Evolutionary conservation across 2,329 filamentous ascomycete species (phyloP).

Genomic region (Ustilaginoidea virens): DNA sequence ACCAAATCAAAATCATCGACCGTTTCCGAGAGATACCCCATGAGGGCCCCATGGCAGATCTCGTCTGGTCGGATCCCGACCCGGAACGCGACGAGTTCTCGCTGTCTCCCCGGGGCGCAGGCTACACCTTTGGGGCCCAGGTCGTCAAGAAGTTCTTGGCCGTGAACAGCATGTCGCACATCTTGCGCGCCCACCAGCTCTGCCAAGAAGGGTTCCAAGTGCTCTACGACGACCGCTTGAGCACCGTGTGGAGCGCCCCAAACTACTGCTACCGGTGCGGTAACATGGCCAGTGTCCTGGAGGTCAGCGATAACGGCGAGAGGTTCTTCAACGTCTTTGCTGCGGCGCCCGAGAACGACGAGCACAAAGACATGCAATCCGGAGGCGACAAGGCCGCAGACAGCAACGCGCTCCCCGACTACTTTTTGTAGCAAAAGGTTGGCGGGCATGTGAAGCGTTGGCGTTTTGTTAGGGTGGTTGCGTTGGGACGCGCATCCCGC

Average conservation of each 20-base stretch:
- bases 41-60: constrained; percentile 97
- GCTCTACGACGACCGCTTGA: constrained; percentile 84
- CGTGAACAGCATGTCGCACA: constrained; percentile 96
- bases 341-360: constrained; percentile 88
- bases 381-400: constrained; percentile 56
- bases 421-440: constrained; percentile 41
- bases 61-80: constrained; percentile 97
- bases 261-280: constrained; percentile 94
- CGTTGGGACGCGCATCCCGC: no score
- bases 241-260: constrained; percentile 95
- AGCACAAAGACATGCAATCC: constrained; percentile 72
- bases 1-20: constrained; percentile 99
- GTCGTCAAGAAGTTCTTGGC: constrained; percentile 97
- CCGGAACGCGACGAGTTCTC: constrained; percentile 96
- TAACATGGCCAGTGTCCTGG: constrained; percentile 91
- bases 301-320: constrained; percentile 86
- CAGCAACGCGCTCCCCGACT: constrained; percentile 49
- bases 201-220: constrained; percentile 98
- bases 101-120: constrained; percentile 79
- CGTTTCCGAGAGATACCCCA: constrained; percentile 97
- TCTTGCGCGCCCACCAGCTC: constrained; percentile 91
- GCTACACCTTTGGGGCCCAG: constrained; percentile 94
- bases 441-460: no score
- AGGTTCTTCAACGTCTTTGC: constrained; percentile 97
- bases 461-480: no score